Conservation (phyloP, 2,329 filamentous ascomycete genomes). For the Pestalotiopsis sp. region DNA sequence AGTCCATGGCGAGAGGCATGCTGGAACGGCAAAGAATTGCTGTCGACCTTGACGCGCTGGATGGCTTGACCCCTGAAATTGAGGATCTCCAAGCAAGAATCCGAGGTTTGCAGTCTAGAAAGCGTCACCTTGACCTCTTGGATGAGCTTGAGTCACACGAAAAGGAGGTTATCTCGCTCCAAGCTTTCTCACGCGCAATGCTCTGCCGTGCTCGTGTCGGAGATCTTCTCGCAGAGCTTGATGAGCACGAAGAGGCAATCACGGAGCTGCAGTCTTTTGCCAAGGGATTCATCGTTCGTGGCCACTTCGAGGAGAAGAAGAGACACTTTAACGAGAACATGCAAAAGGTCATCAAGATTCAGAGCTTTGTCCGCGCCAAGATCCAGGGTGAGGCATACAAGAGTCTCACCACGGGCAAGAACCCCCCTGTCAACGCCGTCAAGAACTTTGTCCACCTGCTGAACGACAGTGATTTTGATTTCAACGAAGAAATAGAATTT, state of each 20-base stretch:
- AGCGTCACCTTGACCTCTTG: slow-evolving; percentile 63
- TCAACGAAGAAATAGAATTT: slow-evolving; percentile 97
- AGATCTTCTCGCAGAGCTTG: slow-evolving; percentile 72
- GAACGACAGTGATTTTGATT: slow-evolving; percentile 98
- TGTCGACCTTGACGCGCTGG: slow-evolving; percentile 55
- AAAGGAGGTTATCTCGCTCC: slow-evolving; percentile 67
- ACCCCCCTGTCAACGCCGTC: slow-evolving; percentile 92
- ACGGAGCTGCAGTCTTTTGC: slow-evolving; percentile 74
- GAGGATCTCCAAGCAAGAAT: slow-evolving; percentile 66
- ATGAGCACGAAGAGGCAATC: slow-evolving; percentile 79
- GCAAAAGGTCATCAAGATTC: slow-evolving; percentile 98
- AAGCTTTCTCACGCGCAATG: slow-evolving; percentile 78
- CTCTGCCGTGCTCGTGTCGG: slow-evolving; percentile 75
- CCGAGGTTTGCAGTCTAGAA: slow-evolving; percentile 66
- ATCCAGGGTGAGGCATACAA: slow-evolving; percentile 98
- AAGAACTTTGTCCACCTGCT: slow-evolving; percentile 98
- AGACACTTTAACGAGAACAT: slow-evolving; percentile 94
- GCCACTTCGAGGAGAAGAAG: slow-evolving; percentile 79
- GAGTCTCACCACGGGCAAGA: slow-evolving; percentile 92
- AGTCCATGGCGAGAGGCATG: slow-evolving; percentile 64
- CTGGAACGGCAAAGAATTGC: slow-evolving; percentile 54
- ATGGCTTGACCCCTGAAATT: slow-evolving; percentile 58
- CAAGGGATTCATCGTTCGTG: slow-evolving; percentile 73
- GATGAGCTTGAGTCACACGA: slow-evolving; percentile 71
- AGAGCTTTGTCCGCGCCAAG: slow-evolving; percentile 92